Evolutionary conservation across 2,329 filamentous ascomycete genomes (phyloP), one percentile per base, ranked within the genome.

Genomic region (Hypocrella siamensis): DNA sequence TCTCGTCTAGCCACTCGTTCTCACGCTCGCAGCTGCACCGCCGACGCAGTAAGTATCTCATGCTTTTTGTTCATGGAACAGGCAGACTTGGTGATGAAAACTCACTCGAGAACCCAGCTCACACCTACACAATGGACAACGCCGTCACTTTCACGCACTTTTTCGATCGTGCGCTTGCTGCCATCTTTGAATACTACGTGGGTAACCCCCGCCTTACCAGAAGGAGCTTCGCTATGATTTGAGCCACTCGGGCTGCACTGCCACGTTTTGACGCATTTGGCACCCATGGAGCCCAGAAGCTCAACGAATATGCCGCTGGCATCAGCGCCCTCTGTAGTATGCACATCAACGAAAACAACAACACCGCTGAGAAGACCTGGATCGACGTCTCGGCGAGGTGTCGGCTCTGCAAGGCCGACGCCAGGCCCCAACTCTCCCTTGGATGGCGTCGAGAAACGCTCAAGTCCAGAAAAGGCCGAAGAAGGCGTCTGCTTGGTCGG

Each of bases 171-270:
- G 17, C 77, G 66, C 46, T 78, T 76, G 26, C 75, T 75, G 28
- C 85, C 85, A 46, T 93, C 85, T 52, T 93, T 93, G 62, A 76
- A 93, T 6, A 93, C 73, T 6, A 93, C 80, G 47, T 93, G 85
- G 0, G 84, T 93, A 44, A 93, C 82, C 5, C 77, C 79, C 36
- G 83, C 60, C 48, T 74, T 79, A 30, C 50, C 49, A 26, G 52
- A 49, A 11, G 53, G 50, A 5, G 47, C 45, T 11, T 63, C 59
- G 22, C 45, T 46, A 17, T 44, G 42, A 3, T 47, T 41, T 15
- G 49, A 37, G 28, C 52, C 56, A 32, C 36, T 53, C 6, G 73
- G 71, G 45, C 77, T 78, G 77, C 80, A 86, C 28, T 61, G 60
- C 83, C 83, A 90, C 11, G 63, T 66, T 53, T 77, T 81, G 27